Evolutionary conservation across 306 rosid genomes (phyloP), one percentile per base, ranked within the genome.

Genomic region (Pyrus pyrifolia): DNA sequence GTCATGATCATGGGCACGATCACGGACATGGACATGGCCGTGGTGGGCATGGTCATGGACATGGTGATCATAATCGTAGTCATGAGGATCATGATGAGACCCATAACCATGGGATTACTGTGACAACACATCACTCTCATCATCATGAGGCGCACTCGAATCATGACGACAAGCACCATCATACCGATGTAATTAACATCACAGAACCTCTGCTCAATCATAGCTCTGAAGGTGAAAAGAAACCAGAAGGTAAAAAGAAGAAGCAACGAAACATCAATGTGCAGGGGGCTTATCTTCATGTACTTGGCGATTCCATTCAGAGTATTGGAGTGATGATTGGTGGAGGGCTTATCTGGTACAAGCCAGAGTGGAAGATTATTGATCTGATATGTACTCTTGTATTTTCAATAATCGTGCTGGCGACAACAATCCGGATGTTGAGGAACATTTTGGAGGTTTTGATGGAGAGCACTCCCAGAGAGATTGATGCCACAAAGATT

Each of bases 271-370:
- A 85, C 38, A 79, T 88, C 71, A 88, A 88, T 8, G 60, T 88
- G 27, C 91, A 83, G 25, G 91, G 91, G 64, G 91, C 91, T 45
- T 88, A 88, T 69, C 91, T 88, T 61, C 91, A 88, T 38, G 89
- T 88, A 51, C 86, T 88, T 2, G 91, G 91, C 68, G 91, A 88
- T 67, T 83, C 86, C 29, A 77, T 88, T 52, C 91, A 88, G 75
- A 88, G 91, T 71, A 58, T 85, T 6, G 89, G 91, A 42, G 91
- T 88, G 67, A 88, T 88, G 91, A 85, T 88, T n/a, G 89, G 91
- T 17, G 91, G 91, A 68, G 91, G 87, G 64, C 9, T 79, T 46
- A 88, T 88, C 49, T 88, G 91, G 91, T 83, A 74, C 25, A 88
- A 79, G 23, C 89, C 89, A 0, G 70, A 85, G 76, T 85, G 85